A percentile compares a stretch with the other conserved stretches of the same genome.
These are phyloP conservation scores for Babesia bovis DNA, from an alignment of 169 alveolate species.

Conservation along the genomic window DNA sequence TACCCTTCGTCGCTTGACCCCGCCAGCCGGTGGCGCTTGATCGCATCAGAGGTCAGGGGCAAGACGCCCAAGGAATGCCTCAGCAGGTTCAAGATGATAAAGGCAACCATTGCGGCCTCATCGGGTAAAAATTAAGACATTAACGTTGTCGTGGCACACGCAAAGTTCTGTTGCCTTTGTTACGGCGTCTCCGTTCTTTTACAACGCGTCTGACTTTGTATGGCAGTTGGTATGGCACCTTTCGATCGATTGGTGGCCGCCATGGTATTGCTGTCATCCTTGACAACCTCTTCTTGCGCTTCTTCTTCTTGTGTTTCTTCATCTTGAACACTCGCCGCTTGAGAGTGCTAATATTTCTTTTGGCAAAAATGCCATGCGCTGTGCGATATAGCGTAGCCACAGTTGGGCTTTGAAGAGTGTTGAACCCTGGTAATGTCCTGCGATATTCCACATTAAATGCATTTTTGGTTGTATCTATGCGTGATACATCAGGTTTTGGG, in stretches of 20 bases:
- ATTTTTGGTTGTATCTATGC: too few species aligned
- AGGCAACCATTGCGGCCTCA: conserved; percentile 38
- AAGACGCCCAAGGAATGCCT: conserved; percentile 74
- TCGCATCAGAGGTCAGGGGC: conserved; percentile 77
- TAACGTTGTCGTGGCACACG: conserved; percentile 63
- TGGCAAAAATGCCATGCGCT: not conserved
- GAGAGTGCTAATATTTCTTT: conserved; percentile 69
- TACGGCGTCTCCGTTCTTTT: conserved; percentile 69
- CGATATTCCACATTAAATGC: too few species aligned
- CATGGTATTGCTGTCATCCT: conserved; percentile 73
- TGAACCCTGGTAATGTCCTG: not conserved
- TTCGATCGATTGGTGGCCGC: conserved; percentile 67
- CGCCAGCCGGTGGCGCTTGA: conserved; percentile 80
- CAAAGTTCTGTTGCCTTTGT: conserved; percentile 66
- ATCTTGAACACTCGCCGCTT: conserved; percentile 76
- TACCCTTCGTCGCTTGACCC: conserved; percentile 78
- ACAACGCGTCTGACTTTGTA: conserved; percentile 69
- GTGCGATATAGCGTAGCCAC: not conserved
- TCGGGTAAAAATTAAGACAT: conserved; percentile 8
- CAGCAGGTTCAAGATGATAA: conserved; percentile 65
- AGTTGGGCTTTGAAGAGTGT: not conserved
- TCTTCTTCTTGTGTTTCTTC: conserved; percentile 79
- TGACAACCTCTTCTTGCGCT: conserved; percentile 74
- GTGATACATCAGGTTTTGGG: too few species aligned
- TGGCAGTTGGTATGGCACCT: conserved; percentile 66